phyloP scores from a whole-genome alignment of 257 asterid species.

The Solanum medicagineum region DNA sequence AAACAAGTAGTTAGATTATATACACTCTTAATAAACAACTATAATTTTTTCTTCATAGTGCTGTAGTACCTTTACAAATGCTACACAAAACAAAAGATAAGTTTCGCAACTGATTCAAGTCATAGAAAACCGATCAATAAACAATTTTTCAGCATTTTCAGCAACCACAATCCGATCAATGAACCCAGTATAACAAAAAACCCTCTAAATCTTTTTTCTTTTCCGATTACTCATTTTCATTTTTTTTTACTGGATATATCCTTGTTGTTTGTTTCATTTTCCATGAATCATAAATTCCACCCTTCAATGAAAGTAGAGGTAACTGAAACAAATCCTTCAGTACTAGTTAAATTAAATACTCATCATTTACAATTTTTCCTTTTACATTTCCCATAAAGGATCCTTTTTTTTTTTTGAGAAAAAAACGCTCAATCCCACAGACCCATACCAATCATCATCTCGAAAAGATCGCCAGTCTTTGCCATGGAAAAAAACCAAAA shows the following conservation, averaged over 20 bases:
- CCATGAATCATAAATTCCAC: too few relatives aligned
- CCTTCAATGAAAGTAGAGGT: too few relatives aligned
- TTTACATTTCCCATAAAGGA: neutral
- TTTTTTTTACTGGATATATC: too few relatives aligned
- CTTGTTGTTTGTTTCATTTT: too few relatives aligned
- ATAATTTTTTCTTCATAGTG: neutral
- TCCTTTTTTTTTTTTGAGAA: neutral
- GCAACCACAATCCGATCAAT: neutral
- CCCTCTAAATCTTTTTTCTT: neutral
- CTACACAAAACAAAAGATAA: neutral
- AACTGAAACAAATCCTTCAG: too few relatives aligned
- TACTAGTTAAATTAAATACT: too few relatives aligned
- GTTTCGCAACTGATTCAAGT: neutral
- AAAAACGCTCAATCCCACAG: neutral
- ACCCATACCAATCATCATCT: neutral
- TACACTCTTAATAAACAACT: neutral
- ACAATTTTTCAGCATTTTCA: too few relatives aligned
- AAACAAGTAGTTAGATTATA: neutral
- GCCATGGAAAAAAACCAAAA: neutral
- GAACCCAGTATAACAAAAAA: neutral
- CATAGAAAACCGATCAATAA: neutral
- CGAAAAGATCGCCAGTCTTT: neutral
- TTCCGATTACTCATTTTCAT: too few relatives aligned
- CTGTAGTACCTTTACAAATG: neutral
- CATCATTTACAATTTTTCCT: too few relatives aligned